Evolutionary conservation across 2,329 filamentous ascomycete species (phyloP).

Genomic region (Pseudogymnoascus sp.): DNA sequence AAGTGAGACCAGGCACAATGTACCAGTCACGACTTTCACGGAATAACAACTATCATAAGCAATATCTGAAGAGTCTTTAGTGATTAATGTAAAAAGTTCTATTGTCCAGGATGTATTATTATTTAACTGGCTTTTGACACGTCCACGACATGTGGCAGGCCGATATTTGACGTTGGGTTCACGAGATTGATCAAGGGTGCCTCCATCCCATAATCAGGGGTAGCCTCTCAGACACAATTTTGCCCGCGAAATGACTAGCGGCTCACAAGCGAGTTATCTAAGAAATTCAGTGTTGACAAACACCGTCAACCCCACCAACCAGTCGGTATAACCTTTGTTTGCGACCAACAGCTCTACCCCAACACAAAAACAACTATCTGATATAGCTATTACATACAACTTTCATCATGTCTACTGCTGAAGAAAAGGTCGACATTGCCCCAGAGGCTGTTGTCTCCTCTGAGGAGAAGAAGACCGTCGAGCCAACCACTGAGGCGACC

Average conservation of each 20-base stretch:
- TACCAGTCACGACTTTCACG: background rate
- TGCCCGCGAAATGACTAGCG: constrained; percentile 6
- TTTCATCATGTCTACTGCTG: constrained; percentile 15
- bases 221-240: constrained; percentile 1
- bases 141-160: background rate
- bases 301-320: constrained; percentile 7
- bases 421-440: constrained; percentile 10
- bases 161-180: background rate
- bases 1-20: background rate
- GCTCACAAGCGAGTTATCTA: constrained; percentile 5
- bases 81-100: background rate
- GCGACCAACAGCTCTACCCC: constrained; percentile 7
- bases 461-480: constrained; percentile 36
- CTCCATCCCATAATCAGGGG: background rate
- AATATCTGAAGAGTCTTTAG: background rate
- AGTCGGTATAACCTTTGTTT: constrained; percentile 7
- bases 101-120: background rate
- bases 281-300: constrained; percentile 10
- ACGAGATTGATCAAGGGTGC: background rate
- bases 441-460: constrained; percentile 32
- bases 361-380: constrained; percentile 9
- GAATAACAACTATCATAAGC: background rate
- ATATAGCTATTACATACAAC: constrained; percentile 10
- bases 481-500: constrained; percentile 20
- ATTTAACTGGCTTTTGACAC: background rate